Evolutionary conservation across 2,329 filamentous ascomycete genomes (phyloP).

Genomic region (Colletotrichum cuscutae): DNA sequence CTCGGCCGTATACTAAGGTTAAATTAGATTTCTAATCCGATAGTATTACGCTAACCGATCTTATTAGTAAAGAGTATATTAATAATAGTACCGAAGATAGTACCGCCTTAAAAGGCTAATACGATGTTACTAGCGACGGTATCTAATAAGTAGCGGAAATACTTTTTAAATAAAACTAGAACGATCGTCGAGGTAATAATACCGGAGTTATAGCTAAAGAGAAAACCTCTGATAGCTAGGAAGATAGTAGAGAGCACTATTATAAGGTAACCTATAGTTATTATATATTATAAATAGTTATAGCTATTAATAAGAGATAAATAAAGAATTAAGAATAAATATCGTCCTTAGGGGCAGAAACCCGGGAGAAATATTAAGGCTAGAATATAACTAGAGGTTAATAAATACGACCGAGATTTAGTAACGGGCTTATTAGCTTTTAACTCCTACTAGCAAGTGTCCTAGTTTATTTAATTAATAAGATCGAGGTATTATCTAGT

Average conservation of each 20-base stretch:
- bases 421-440: neutral
- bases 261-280: too few species aligned
- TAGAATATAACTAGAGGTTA: neutral
- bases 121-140: slow-evolving; percentile 40
- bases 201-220: slow-evolving; percentile 59
- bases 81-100: slow-evolving; percentile 41
- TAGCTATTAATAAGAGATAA: too few species aligned
- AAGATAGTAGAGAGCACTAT: too few species aligned
- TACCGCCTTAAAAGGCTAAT: slow-evolving; percentile 41
- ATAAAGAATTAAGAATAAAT: too few species aligned
- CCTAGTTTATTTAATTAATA: neutral
- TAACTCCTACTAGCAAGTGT: neutral
- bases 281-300: too few species aligned
- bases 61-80: slow-evolving; percentile 44
- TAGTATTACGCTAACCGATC: slow-evolving; percentile 42
- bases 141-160: slow-evolving; percentile 50
- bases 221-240: slow-evolving; percentile 41
- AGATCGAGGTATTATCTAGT: slow-evolving; percentile 18
- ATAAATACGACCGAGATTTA: neutral
- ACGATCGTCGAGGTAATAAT: slow-evolving; percentile 50
- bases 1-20: too few species aligned
- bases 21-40: too few species aligned
- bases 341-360: neutral
- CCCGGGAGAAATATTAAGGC: neutral
- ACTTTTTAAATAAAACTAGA: slow-evolving; percentile 47